phyloP scores from a whole-genome alignment of 2,329 filamentous ascomycete species.

The Microsporum audouinii region DNA sequence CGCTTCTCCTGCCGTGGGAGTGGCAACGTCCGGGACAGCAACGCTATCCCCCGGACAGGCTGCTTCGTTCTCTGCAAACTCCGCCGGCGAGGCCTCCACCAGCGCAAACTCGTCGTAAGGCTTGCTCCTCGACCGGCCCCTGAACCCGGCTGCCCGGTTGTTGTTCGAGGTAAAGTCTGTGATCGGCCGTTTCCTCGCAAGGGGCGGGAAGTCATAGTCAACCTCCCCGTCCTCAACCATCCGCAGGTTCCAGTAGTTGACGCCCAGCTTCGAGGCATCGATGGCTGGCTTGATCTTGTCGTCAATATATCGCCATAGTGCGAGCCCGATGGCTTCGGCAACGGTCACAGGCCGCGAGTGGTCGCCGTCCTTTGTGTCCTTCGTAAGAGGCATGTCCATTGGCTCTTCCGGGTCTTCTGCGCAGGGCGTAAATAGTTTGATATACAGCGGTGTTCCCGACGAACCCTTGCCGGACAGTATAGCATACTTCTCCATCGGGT shows the following conservation, averaged over 20 bases:
- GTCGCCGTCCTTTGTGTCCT: constrained; percentile 44
- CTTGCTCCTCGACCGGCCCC: constrained; percentile 49
- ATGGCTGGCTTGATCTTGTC: constrained; percentile 46
- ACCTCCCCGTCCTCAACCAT: constrained; percentile 59
- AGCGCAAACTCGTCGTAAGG: constrained; percentile 57
- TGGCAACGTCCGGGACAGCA: constrained; percentile 23
- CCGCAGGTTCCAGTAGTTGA: constrained; percentile 54
- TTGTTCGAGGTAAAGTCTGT: constrained; percentile 58
- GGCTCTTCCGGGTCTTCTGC: constrained; percentile 45
- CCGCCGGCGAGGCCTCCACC: constrained; percentile 46
- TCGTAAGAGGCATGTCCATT: constrained; percentile 47
- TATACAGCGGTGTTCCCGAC: constrained; percentile 45
- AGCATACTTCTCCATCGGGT: constrained; percentile 51
- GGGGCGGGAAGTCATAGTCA: constrained; percentile 53
- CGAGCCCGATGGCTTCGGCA: constrained; percentile 51
- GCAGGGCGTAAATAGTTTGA: constrained; percentile 53
- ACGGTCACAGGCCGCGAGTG: constrained; percentile 43
- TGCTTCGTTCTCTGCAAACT: constrained; percentile 48
- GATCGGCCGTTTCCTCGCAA: constrained; percentile 46
- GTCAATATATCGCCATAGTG: constrained; percentile 51
- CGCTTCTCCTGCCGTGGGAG: constrained; percentile 13
- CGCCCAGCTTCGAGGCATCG: constrained; percentile 41
- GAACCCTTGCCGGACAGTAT: constrained; percentile 51
- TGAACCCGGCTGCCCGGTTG: constrained; percentile 44
- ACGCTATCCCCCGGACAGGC: constrained; percentile 42